phyloP scores from a whole-genome alignment of 2,329 filamentous ascomycete species.

The Didymella sp. region DNA sequence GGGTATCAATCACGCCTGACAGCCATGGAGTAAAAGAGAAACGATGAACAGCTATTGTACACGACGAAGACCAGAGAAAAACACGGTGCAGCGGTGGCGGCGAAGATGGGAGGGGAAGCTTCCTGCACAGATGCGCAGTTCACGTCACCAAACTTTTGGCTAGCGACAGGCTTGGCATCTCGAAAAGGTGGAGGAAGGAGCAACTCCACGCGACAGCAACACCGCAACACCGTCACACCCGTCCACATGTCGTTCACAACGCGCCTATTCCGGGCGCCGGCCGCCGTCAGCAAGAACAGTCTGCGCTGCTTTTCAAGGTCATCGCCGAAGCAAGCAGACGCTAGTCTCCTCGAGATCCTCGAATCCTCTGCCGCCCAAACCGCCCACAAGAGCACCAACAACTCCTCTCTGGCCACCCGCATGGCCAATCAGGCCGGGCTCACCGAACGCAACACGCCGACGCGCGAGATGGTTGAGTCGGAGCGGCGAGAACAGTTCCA shows the following conservation, averaged over 20 bases:
- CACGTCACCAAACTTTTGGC: slow-evolving; percentile 12
- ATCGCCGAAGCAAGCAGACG: slow-evolving; percentile 28
- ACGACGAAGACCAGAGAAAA: slow-evolving; percentile 19
- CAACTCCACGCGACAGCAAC: slow-evolving; percentile 10
- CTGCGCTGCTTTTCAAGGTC: slow-evolving; percentile 38
- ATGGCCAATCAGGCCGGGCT: slow-evolving; percentile 31
- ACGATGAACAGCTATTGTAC: slow-evolving; percentile 25
- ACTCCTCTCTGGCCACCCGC: slow-evolving; percentile 21
- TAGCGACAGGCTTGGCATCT: slow-evolving; percentile 6
- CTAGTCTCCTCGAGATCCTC: slow-evolving; percentile 33
- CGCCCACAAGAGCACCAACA: background rate
- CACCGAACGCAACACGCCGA: slow-evolving; percentile 26
- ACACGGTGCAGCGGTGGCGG: slow-evolving; percentile 2
- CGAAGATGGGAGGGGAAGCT: slow-evolving; percentile 19
- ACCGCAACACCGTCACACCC: slow-evolving; percentile 6
- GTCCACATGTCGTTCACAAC: slow-evolving; percentile 34
- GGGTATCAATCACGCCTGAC: background rate
- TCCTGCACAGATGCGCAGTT: slow-evolving; percentile 1
- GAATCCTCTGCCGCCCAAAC: slow-evolving; percentile 11
- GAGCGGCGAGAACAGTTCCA: slow-evolving; percentile 59
- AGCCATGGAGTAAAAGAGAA: slow-evolving; percentile 5
- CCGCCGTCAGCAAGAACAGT: slow-evolving; percentile 16
- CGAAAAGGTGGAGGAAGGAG: slow-evolving; percentile 4
- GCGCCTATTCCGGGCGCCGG: slow-evolving; percentile 23
- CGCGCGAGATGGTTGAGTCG: slow-evolving; percentile 36